Base-by-base conservation (phyloP, 257 asterid genomes). In the Plantago elongata region DNA sequence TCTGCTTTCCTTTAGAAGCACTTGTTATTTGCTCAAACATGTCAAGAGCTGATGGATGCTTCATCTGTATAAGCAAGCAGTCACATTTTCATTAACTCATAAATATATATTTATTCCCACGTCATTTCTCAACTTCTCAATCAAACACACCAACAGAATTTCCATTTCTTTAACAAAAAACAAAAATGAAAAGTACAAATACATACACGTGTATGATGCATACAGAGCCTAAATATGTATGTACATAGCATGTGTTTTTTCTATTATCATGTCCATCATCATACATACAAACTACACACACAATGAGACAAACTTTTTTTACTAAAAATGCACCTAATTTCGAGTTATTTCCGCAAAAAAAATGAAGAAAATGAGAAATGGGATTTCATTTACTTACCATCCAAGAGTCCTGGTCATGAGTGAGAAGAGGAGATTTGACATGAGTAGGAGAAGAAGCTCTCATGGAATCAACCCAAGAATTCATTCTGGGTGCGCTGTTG, bases 381-480 rank as follows among this genome's bases (percentile, higher is more conserved):
- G 30, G 10, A 22, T 47, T 14, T 12, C n/a, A n/a, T n/a, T n/a
- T 40, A 45, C 75, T 78, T 73, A 90, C 96, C 44, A 70, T 84
- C 90, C 93, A 84, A 27, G 94, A 76, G 62, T 46, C 56, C 3
- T 52, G 82, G 62, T 69, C 86, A 22, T 72, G 84, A n/a, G 95
- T 59, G 61, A 66, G 77, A 17, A 76, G 14, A 5, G 86, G 65
- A 55, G 88, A 65, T 47, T 84, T 77, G 66, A 74, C 30, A 50
- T 76, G 96, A 3, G 96, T 85, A 16, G 98, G 98, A 27, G 98
- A 91, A 51, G 95, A 91, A 57, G 94, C 90, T 65, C 84, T 82
- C 98, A 91, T 91, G 16, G 89, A 76, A 37, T 88, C 98, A 11
- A 85, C 78, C 96, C 95, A 87, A 11, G 95, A 29, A 67, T 80